Conservation (phyloP, 2,329 filamentous ascomycete species). For the Colletotrichum sp. region DNA sequence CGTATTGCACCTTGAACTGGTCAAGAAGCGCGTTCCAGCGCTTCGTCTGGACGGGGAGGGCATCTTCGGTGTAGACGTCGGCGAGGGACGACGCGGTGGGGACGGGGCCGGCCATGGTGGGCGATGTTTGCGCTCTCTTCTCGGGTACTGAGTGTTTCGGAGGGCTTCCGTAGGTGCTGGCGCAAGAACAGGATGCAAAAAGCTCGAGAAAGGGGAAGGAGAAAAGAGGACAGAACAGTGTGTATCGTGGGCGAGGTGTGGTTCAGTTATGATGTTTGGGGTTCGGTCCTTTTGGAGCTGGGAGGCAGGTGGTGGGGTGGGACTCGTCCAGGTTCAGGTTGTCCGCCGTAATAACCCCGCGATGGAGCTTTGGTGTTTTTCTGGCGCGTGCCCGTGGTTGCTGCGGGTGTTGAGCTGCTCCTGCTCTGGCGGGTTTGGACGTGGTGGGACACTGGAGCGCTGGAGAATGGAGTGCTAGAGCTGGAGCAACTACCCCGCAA, state of each 20-base stretch:
- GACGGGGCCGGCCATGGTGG: constrained; percentile 63
- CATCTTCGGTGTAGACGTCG: constrained; percentile 83
- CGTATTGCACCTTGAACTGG: constrained; percentile 74
- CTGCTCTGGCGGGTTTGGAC: not conserved
- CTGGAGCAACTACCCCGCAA: constrained; percentile 13
- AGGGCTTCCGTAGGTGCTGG: not conserved
- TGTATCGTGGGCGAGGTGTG: not conserved
- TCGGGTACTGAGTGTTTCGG: not conserved
- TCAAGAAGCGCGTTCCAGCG: constrained; percentile 79
- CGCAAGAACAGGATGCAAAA: not conserved
- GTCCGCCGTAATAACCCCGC: constrained; percentile 9
- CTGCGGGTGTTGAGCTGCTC: not conserved
- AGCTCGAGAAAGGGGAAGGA: not conserved
- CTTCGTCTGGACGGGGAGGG: constrained; percentile 67
- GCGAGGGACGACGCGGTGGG: constrained; percentile 77
- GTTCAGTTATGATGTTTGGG: constrained; percentile 12
- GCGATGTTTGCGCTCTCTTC: not conserved
- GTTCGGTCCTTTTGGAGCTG: constrained; percentile 5
- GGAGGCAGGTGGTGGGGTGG: not conserved
- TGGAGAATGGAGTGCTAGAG: not conserved
- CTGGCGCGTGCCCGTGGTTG: constrained; percentile 5
- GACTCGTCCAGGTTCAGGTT: not conserved
- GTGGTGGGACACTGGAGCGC: not conserved
- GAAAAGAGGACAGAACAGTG: not conserved
- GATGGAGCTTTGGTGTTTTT: constrained; percentile 21